Percentiles rank a stretch among this genome's conserved stretches.
Conservation (phyloP, 352 stramenopile species). For the Phytophthora ohioensis region DNA sequence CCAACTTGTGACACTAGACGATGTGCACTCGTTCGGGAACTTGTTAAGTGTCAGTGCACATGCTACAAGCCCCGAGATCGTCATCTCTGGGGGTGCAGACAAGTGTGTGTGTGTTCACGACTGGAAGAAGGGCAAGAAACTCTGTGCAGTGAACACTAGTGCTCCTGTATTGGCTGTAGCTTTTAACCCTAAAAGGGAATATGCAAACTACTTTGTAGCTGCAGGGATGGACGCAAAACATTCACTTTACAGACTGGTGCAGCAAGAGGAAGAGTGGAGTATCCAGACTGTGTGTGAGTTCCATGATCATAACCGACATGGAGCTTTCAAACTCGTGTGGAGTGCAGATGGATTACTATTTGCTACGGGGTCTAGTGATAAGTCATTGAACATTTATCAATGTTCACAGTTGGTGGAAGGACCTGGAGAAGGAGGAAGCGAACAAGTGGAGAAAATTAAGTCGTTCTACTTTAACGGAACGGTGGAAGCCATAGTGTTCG, state of each 20-base stretch:
- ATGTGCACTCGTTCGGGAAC: slow-evolving; percentile 74
- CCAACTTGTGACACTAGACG: slow-evolving; percentile 45
- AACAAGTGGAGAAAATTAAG: slow-evolving; percentile 68
- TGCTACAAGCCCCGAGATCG: slow-evolving; percentile 42
- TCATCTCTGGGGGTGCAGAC: slow-evolving; percentile 77
- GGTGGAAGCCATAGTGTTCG: slow-evolving; percentile 71
- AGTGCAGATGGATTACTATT: slow-evolving; percentile 63
- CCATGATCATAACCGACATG: slow-evolving; percentile 78
- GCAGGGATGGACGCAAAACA: slow-evolving; percentile 81
- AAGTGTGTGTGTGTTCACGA: slow-evolving; percentile 78
- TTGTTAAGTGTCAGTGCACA: slow-evolving; percentile 70
- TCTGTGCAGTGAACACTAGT: slow-evolving; percentile 46
- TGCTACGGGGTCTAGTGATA: slow-evolving; percentile 79
- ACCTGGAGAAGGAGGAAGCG: slow-evolving; percentile 1
- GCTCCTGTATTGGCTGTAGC: slow-evolving; percentile 66
- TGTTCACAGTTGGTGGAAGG: slow-evolving; percentile 39
- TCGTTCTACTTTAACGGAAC: slow-evolving; percentile 90
- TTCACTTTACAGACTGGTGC: slow-evolving; percentile 57
- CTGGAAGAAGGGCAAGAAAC: slow-evolving; percentile 57
- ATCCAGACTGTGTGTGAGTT: slow-evolving; percentile 59
- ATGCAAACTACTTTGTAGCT: slow-evolving; percentile 66
- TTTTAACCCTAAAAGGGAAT: slow-evolving; percentile 60
- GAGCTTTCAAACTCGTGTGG: slow-evolving; percentile 75
- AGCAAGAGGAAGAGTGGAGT: slow-evolving; percentile 41
- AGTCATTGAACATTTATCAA: slow-evolving; percentile 75